Base-by-base conservation (phyloP, 208 protist species). In the Porcisia hertigi region DNA sequence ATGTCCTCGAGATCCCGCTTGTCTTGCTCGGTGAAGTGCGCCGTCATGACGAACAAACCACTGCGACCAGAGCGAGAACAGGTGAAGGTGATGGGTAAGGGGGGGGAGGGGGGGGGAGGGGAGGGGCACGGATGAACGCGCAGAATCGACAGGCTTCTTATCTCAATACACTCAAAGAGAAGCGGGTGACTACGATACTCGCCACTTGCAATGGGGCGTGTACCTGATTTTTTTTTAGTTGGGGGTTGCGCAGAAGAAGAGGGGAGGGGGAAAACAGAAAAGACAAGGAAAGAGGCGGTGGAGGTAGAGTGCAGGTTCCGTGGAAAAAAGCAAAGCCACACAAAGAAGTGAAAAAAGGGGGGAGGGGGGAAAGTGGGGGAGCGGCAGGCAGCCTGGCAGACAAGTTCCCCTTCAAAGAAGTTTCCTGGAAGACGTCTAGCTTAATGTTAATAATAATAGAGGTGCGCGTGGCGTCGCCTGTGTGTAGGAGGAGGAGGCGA, bases 1-100 rank as follows among this genome's bases (percentile, higher is more conserved):
- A 94, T 69, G 52, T 89, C 87, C 55, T 70, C 64, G 43, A 92
- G 66, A 47, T 94, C 90, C 20, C 77, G 63, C 73, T 62, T 70
- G 30, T 94, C 90, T 39, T 83, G 60, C 57, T 75, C 72, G 1
- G 80, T 80, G 62, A 85, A 87, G 2, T 58, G 55, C 9, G 62
- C 18, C 49, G 49, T 71, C 69, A 60, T 60, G 49, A 47, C 34
- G 16, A 30, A 0, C 16, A n/a, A 20, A 52, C 23, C 65, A 71
- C 41, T 57, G 6, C 55, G 55, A 60, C 6, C 9, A 60, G 55
- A 5, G 12, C 9, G 36, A 45, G 23, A n/a, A 11, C 53, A 39
- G 55, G 45, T 43, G 41, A 65, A 36, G 30, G n/a, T n/a, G n/a
- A n/a, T 16, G 11, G 11, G 25, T 25, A 45, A 9, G 5, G 54